Conservation (phyloP, 2,329 filamentous ascomycete species). For the Alternaria incomplexa region DNA sequence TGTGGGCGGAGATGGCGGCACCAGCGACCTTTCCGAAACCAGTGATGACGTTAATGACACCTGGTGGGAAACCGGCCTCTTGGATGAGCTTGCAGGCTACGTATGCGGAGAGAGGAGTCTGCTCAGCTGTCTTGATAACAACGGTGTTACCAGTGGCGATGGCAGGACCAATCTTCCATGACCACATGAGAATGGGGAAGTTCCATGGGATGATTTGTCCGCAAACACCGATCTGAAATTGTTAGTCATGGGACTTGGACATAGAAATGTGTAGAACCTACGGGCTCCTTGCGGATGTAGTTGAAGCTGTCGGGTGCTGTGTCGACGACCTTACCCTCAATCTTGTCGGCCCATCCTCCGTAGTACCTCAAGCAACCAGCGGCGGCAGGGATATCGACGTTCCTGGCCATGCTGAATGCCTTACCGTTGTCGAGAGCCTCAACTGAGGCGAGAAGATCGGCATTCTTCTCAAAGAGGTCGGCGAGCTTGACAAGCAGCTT, state of each 20-base stretch:
- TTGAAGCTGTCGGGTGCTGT: constrained; percentile 79
- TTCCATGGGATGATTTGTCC: constrained; percentile 92
- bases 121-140: constrained; percentile 77
- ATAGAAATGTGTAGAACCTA: constrained; percentile 40
- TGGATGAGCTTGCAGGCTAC: constrained; percentile 69
- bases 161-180: constrained; percentile 82
- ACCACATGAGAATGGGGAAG: constrained; percentile 80
- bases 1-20: constrained; percentile 76
- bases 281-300: constrained; percentile 80
- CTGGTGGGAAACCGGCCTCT: constrained; percentile 79
- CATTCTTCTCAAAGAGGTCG: constrained; percentile 79
- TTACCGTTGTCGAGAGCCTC: constrained; percentile 92
- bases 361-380: constrained; percentile 81
- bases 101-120: constrained; percentile 74
- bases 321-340: constrained; percentile 85
- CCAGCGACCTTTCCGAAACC: constrained; percentile 81
- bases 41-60: constrained; percentile 78
- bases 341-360: constrained; percentile 91
- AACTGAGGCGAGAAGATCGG: constrained; percentile 76
- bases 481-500: constrained; percentile 76
- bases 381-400: constrained; percentile 70
- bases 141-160: constrained; percentile 75
- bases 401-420: constrained; percentile 76
- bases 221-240: constrained; percentile 71
- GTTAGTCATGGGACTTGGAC: constrained; percentile 21